A percentile compares a stretch with the other conserved stretches of the same genome.
Evolutionary conservation across 257 asterid genomes (phyloP).

Genomic region (Catharanthus roseus): DNA sequence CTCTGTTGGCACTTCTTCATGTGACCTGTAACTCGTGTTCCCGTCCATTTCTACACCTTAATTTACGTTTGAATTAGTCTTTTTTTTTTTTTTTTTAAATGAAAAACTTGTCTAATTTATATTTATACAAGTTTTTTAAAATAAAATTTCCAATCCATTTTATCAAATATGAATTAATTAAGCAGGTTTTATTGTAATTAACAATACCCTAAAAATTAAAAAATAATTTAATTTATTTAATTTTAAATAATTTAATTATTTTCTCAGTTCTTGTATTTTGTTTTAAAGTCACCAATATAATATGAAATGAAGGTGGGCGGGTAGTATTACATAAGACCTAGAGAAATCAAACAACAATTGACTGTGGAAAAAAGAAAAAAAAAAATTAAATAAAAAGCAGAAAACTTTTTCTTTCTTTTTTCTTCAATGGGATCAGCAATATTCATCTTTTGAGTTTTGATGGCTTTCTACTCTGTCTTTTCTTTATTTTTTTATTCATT

Average conservation of each 20-base stretch:
- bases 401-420: slow-evolving; percentile 3
- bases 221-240: too few relatives aligned
- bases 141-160: background rate
- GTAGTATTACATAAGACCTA: background rate
- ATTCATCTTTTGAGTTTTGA: background rate
- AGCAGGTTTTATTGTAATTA: too few relatives aligned
- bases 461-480: background rate
- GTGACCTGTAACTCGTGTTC: slow-evolving; percentile 9
- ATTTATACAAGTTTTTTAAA: too few relatives aligned
- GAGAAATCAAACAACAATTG: background rate
- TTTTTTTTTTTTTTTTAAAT: too few relatives aligned
- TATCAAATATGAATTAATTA: background rate
- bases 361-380: background rate
- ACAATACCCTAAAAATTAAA: too few relatives aligned
- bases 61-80: too few relatives aligned
- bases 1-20: background rate
- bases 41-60: slow-evolving; percentile 5
- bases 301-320: too few relatives aligned
- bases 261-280: too few relatives aligned
- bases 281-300: too few relatives aligned
- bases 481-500: background rate
- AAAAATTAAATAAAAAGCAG: too few relatives aligned
- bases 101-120: too few relatives aligned
- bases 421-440: background rate
- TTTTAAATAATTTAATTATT: too few relatives aligned